These are phyloP conservation scores for Pontederia crassipes DNA, from an alignment of 176 grass and related monocot species.

Conservation along the genomic window DNA sequence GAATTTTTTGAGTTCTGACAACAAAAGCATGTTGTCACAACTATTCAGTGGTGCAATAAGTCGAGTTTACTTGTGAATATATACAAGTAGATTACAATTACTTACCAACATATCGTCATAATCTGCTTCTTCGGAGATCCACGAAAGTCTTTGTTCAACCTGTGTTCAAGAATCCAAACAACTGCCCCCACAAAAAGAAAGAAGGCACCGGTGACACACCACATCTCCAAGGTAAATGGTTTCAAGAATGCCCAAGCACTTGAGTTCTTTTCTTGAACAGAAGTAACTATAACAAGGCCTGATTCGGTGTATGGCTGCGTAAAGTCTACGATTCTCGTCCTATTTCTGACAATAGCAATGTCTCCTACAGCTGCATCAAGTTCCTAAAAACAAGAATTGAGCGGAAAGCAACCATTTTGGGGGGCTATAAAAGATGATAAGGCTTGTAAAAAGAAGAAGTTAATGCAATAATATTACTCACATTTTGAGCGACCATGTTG, in stretches of 20 bases:
- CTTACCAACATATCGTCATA: slow-evolving; percentile 62
- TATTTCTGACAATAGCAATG: slow-evolving; percentile 72
- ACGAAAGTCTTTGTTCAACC: slow-evolving; percentile 57
- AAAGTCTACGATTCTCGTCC: slow-evolving; percentile 56
- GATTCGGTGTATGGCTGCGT: slow-evolving; percentile 69
- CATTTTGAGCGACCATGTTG: slow-evolving; percentile 46
- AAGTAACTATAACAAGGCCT: slow-evolving; percentile 62
- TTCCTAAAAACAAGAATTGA: slow-evolving; percentile 23
- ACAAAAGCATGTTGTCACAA: too few relatives aligned
- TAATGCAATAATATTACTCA: slow-evolving; percentile 25
- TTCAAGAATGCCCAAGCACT: slow-evolving; percentile 81
- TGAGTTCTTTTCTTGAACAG: slow-evolving; percentile 27
- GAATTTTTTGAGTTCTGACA: too few relatives aligned
- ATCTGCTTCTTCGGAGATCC: slow-evolving; percentile 46
- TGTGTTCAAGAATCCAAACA: slow-evolving; percentile 81
- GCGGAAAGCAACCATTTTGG: background rate
- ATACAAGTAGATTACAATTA: slow-evolving; percentile 4
- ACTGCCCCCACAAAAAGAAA: slow-evolving; percentile 72
- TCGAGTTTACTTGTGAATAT: background rate
- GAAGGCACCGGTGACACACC: slow-evolving; percentile 56
- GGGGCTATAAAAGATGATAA: background rate
- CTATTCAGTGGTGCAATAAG: too few relatives aligned
- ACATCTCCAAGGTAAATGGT: slow-evolving; percentile 75
- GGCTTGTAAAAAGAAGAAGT: background rate
- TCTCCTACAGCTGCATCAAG: slow-evolving; percentile 81